Base-by-base conservation (phyloP, 805 yeast genomes). In the Wickerhamiella musiphila region DNA sequence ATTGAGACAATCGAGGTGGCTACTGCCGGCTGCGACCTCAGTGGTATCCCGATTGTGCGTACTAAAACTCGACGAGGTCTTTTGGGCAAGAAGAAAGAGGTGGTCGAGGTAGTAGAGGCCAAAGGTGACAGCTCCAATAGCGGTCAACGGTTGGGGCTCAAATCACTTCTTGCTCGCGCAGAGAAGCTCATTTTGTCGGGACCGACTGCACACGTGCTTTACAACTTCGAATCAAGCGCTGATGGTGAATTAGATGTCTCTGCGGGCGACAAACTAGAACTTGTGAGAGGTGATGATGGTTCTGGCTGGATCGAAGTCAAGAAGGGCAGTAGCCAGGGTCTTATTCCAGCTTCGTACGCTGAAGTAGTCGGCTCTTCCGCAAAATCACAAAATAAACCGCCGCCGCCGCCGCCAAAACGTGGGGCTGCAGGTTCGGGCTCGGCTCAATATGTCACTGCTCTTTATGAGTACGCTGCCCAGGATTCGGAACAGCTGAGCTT, bases 1-100 rank as follows among this genome's bases (percentile, higher is more conserved):
- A 73, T 86, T 32, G 95, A 86, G 52, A 73, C 90, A 18, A 82
- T 90, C 43, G 90, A 81, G 52, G 69, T 74, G 37, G 82, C 77
- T 32, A 83, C 90, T 1, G 79, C 76, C 1, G 84, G 73, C 35
- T 63, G 67, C 44, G 58, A 54, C 28, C 36, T 54, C 36, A 40
- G 48, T n/a, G 38, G 51, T 2, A 41, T 45, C 6, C 51, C 57
- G 5, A 44, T 45, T 15, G 48, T 48, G 33, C 49, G 48, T 15
- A 38, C 48, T 6, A 50, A 73, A 51, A 78, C 77, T 48, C 68
- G 66, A 36, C 62, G 70, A 15, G 73, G 79, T 0, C 56, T 81
- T 18, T 66, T 78, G 40, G 59, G 61, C 24, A 38, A 36, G 21
- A 47, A 47, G 33, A 45, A 47, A 27, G 51, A 47, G 35, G 42